Evolutionary conservation across 225 moss, liverwort and hornwort genomes (phyloP), one percentile per base, ranked within the genome.

Genomic region (Physcomitrellopsis africana): DNA sequence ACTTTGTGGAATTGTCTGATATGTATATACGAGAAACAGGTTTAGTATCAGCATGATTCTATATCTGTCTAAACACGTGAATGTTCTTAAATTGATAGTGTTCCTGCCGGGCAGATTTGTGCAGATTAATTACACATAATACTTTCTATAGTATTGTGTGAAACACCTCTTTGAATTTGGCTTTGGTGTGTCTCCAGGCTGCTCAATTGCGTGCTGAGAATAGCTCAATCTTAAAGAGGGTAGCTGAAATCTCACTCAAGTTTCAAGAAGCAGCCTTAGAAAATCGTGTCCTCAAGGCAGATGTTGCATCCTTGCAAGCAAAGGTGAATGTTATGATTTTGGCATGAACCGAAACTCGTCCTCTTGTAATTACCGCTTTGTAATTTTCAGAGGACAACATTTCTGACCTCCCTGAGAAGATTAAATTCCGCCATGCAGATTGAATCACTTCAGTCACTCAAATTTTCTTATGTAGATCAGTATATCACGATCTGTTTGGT

Each of bases 241-340:
- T 99, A 26, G 67, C 82, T 17, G 89, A 90, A 41, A 83, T 93
- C 62, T 89, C 81, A 29, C 85, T 90, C 54, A 93, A 93, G 74
- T 95, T 87, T 63, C 92, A 90, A 80, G 90, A 95, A 75, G 95
- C 99, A 64, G 90, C 90, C n/a, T 80, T 93, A 37, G 95, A 99
- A 72, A 99, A 99, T 76, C 90, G 95, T 66, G 92, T 92, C 14
- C 70, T 99, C 20, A 48, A 17, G 66, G 24, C 9, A 26, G 48
- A 26, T 14, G 4, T 19, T 53, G 58, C 47, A 11, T 60, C 56
- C 17, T 59, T 47, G 47, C 15, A 60, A 84, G 89, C 89, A 18
- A 99, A 93, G 93, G 96, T 37, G 61, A 26, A 17, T 45, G 63
- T 10, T 16, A 43, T 43, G 11, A 23, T 42, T 2, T 57, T 23